Conservation (phyloP, 805 yeast genomes). For the Priceomyces carsonii region DNA sequence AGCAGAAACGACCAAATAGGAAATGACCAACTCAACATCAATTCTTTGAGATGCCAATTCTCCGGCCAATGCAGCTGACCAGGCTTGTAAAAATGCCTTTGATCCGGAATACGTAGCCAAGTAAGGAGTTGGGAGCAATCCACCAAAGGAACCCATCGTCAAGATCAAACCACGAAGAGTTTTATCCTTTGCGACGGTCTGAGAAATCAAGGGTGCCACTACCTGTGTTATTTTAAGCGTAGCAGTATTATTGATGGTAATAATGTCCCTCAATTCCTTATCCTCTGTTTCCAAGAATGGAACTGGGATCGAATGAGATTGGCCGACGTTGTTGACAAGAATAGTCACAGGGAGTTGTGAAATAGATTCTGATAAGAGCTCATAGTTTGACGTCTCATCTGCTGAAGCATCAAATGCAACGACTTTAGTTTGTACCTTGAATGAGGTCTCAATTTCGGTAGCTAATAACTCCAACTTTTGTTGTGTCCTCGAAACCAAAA, state of each 20-base stretch:
- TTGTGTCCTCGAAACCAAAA: constrained; percentile 81
- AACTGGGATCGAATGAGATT: constrained; percentile 92
- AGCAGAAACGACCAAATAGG: constrained; percentile 90
- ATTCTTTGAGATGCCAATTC: constrained; percentile 69
- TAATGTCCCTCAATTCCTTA: constrained; percentile 73
- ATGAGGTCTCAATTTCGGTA: constrained; percentile 58
- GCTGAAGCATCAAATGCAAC: constrained; percentile 78
- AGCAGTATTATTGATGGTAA: constrained; percentile 82
- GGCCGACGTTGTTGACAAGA: constrained; percentile 91
- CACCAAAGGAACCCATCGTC: constrained; percentile 97
- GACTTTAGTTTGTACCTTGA: constrained; percentile 59
- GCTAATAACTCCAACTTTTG: constrained; percentile 71
- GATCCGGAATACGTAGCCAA: constrained; percentile 95
- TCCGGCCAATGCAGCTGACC: constrained; percentile 88
- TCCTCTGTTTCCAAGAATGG: constrained; percentile 82
- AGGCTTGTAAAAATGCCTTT: constrained; percentile 89
- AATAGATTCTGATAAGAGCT: constrained; percentile 46
- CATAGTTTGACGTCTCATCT: constrained; percentile 61
- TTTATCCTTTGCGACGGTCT: constrained; percentile 47
- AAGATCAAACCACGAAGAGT: constrained; percentile 70
- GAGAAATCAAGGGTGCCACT: constrained; percentile 69
- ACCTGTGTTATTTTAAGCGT: constrained; percentile 81
- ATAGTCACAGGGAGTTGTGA: constrained; percentile 64
- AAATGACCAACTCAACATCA: constrained; percentile 83
- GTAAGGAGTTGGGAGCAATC: constrained; percentile 87